These are phyloP conservation scores for Euryodendron excelsum DNA, from an alignment of 148 eudicot species.

Conservation along the genomic window DNA sequence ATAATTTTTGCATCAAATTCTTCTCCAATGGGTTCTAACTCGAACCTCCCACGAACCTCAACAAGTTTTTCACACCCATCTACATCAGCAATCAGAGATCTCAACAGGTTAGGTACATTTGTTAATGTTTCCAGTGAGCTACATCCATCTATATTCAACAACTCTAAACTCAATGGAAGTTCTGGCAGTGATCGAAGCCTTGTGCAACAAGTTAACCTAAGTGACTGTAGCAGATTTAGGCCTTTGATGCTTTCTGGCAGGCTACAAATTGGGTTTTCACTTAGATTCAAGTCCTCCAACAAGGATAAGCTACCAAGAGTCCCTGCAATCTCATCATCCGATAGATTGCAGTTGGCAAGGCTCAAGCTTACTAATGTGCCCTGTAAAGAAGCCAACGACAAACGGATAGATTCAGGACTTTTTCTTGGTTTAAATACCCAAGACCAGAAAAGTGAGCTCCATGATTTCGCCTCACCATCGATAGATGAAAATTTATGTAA, in stretches of 20 bases:
- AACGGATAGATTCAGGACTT: neutral
- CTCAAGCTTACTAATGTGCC: neutral
- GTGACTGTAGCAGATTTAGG: neutral
- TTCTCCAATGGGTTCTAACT: slow-evolving; percentile 7
- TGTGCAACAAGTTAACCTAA: neutral
- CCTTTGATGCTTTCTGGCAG: slow-evolving; percentile 2
- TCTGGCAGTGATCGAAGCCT: neutral
- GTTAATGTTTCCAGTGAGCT: neutral
- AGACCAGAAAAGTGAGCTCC: neutral
- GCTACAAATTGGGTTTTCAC: neutral
- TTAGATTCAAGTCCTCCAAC: neutral
- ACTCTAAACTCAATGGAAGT: neutral
- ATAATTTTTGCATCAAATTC: neutral
- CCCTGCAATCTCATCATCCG: neutral
- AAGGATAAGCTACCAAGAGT: neutral
- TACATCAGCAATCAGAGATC: neutral
- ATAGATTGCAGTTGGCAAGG: neutral
- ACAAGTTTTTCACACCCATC: neutral
- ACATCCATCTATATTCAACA: neutral
- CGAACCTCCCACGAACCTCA: neutral
- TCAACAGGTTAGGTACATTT: neutral
- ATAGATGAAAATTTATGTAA: too few relatives aligned
- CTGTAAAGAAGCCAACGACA: neutral
- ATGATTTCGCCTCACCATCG: neutral
- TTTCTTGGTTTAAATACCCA: neutral